Evolutionary conservation across 78 protist genomes (phyloP), one percentile per base, ranked within the genome.

Genomic region (Planoprotostelium fungivorum): DNA sequence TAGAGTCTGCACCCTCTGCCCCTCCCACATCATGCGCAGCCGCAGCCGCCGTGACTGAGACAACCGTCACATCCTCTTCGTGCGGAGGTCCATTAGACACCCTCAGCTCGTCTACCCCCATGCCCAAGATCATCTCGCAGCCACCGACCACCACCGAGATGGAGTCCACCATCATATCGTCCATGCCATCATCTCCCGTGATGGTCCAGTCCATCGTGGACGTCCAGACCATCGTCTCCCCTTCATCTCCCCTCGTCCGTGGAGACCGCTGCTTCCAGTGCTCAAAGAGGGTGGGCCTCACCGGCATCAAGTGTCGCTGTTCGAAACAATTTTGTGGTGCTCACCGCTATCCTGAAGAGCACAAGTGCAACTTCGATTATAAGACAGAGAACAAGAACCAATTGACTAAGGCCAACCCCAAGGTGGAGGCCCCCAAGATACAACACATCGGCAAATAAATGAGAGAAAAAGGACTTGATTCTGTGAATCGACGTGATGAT

Each of bases 221-320:
- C n/a, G n/a, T 25, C 73, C 16, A 51, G 31, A 51, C 73, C 73
- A 5, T 51, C 73, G 31, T 51, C 73, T 51, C 73, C 73, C 73
- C 73, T 51, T n/a, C 31, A 51, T 5, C 73, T 25, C 73, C 73
- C 5, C 73, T 51, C 73, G 5, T 25, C 16, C 73, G 73, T 25
- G 73, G n/a, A n/a, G n/a, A n/a, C n/a, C n/a, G n/a, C 5, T 88
- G 90, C 88, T 86, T 86, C 35, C 34, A 35, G 34, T 86, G 88
- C 38, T 31, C 10, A 37, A 86, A 37, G 38, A 86, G 29, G 16
- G 36, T 86, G 9, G 88, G 88, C 36, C 1, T 86, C 38, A 34
- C 38, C 29, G 88, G 88, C 63, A 37, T 86, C 88, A 86, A 86
- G 16, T 86, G 88, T 34, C 36, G 88, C 36, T 86, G 88, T 34